Conservation (phyloP, 345 rosid species). For the Gynandropsis gynandra region DNA sequence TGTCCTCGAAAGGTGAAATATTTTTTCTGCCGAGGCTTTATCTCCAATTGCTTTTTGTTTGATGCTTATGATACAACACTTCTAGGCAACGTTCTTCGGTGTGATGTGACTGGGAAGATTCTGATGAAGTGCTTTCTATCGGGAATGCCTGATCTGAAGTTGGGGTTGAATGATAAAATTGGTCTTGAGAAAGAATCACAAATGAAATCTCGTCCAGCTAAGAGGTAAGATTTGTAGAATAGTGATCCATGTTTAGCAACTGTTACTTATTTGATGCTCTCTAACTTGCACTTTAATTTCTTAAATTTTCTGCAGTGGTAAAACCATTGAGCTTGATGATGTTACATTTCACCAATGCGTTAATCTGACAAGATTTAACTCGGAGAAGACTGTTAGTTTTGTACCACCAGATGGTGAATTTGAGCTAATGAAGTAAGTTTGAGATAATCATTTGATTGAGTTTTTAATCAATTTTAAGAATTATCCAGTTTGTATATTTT, state of each 20-base stretch:
- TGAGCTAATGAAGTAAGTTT: slow-evolving; percentile 96
- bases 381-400: slow-evolving; percentile 97
- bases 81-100: slow-evolving; percentile 83
- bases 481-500: no score
- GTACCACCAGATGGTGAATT: slow-evolving; percentile 99
- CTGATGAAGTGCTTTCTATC: slow-evolving; percentile 98
- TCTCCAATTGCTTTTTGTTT: neutral
- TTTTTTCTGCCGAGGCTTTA: slow-evolving; percentile 4
- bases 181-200: slow-evolving; percentile 99
- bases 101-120: slow-evolving; percentile 97
- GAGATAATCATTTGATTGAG: neutral
- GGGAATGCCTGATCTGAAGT: slow-evolving; percentile 99
- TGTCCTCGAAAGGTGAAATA: slow-evolving; percentile 92
- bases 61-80: slow-evolving; percentile 13
- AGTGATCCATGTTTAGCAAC: slow-evolving; percentile 1
- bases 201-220: slow-evolving; percentile 87
- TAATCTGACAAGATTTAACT: slow-evolving; percentile 95
- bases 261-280: slow-evolving; percentile 7
- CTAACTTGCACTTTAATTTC: neutral
- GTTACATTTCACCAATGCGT: slow-evolving; percentile 98
- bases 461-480: no score
- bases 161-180: slow-evolving; percentile 98
- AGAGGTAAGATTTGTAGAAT: slow-evolving; percentile 55
- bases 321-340: slow-evolving; percentile 98
- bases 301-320: slow-evolving; percentile 55